phyloP scores from a whole-genome alignment of 139 green algal genomes.

The Picochlorum sp. region DNA sequence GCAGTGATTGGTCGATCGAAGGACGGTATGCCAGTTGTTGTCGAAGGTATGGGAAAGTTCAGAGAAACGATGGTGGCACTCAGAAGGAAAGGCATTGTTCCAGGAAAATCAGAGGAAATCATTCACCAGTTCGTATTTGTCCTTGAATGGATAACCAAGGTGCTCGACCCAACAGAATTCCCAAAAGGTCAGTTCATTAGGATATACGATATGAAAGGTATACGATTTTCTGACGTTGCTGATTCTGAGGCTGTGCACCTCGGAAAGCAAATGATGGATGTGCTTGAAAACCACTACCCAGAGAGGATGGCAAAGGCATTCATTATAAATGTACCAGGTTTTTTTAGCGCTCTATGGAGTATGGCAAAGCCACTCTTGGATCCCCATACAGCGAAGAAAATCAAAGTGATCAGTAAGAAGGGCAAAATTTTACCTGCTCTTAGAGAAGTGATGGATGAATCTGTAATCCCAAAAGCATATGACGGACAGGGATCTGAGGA shows the following conservation, averaged over 20 bases:
- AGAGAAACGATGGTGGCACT: not conserved
- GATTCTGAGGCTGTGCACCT: conserved; percentile 7
- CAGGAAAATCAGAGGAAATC: not conserved
- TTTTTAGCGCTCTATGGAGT: conserved; percentile 6
- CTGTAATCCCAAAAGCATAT: conserved; percentile 3
- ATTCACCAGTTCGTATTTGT: conserved; percentile 17
- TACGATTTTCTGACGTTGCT: conserved; percentile 4
- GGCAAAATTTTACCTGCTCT: not conserved
- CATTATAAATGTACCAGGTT: conserved; percentile 7
- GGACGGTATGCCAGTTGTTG: conserved; percentile 9
- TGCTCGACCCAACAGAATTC: not conserved
- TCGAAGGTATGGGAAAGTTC: conserved; percentile 13
- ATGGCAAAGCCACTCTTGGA: conserved; percentile 8
- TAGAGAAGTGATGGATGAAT: conserved; percentile 5
- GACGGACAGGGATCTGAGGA: not conserved
- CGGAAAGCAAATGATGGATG: conserved; percentile 12
- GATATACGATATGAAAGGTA: conserved; percentile 14
- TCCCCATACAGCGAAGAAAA: conserved; percentile 5
- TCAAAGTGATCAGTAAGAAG: not conserved
- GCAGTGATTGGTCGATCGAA: not conserved
- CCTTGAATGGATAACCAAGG: conserved; percentile 3
- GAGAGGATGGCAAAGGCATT: conserved; percentile 10
- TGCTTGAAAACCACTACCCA: conserved; percentile 12
- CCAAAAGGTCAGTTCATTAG: conserved; percentile 7
- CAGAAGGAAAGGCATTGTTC: not conserved